Base-by-base conservation (phyloP, 345 rosid genomes). In the Melastoma malabathricum region DNA sequence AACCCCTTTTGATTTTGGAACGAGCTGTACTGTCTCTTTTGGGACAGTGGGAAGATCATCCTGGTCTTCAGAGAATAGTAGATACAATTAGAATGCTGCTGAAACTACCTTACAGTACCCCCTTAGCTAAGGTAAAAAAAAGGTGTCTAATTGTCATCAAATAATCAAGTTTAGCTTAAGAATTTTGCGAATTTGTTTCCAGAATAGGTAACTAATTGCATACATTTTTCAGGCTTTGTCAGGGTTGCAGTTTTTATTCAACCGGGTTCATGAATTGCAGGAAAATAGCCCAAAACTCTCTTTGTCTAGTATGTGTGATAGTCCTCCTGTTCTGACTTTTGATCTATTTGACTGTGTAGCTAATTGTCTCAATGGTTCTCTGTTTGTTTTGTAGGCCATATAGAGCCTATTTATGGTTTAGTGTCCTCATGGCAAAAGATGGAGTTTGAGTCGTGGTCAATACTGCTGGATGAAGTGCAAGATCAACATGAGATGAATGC, bases 371-470 rank as follows among this genome's bases (percentile, higher is more conserved):
- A 46, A 63, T 60, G 57, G 13, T 53, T 16, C n/a, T 41, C 39
- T 49, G 25, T 44, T 4, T 68, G 46, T 44, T 54, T 17, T 59
- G 16, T 53, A 89, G 97, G 68, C 64, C 70, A 75, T 56, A 39
- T 86, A 68, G 80, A 80, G 66, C 96, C 92, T 48, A 67, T 90
- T 62, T 43, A 62, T 65, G 47, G 66, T 34, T 71, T 90, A 55
- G 78, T 76, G 23, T 69, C 79, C 72, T 72, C 77, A 15, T 90
- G 98, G 96, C 86, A 90, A 71, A 82, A 74, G 74, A 57, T 84
- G 79, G 98, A 90, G 65, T 75, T 76, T 50, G 93, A 82, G 48
- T 71, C 81, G 18, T 82, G 92, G 95, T 89, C 96, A 43, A 77
- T 73, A 6, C 66, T 90, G 82, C 81, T 90, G 23, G 78, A 90